Evolutionary conservation across 2,329 filamentous ascomycete genomes (phyloP), one percentile per base, ranked within the genome.

Genomic region (Nemania sp.): DNA sequence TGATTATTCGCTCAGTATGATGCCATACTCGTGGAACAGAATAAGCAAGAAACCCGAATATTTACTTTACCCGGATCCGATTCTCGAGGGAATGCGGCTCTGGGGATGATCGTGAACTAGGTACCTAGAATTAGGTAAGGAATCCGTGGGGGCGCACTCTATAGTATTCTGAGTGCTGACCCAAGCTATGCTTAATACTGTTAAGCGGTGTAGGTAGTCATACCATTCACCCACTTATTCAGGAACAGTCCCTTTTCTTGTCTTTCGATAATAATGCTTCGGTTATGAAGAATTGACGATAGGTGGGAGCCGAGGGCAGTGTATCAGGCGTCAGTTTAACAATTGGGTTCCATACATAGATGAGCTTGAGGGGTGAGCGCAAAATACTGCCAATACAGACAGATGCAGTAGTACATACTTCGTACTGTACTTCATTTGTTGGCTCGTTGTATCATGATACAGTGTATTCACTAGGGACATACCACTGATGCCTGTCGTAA

Each of bases 1-100:
- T 52, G 31, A 44, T 37, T 47, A 47, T 52, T 56, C 53, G 53
- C 48, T 56, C 53, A 52, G 42, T 43, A 56, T 56, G 49, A 31
- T 26, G 31, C 42, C 19, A 43, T 52, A 2, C 37, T 52, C 39
- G 42, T 47, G 30, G 31, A 51, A 34, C 47, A 30, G 41, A 42
- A 43, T 39, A 47, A 36, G 23, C 46, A 11, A n/a, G n/a, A n/a
- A 46, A 41, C 31, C 41, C 37, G 37, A 42, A 44, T 47, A 6
- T 11, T 11, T 31, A 31, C 8, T 3, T 12, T n/a, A 40, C 15
- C 37, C 33, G 53, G 39, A 36, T 24, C 31, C 28, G 26, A 17
- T 5, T 15, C 20, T 22, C 5, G 40, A 24, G 22, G 19, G 30
- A 28, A 51, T 33, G 44, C 41, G 40, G 48, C 48, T 44, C 39